These are phyloP conservation scores for Penicillium rolfsii DNA, from an alignment of 2,329 filamentous ascomycete genomes.

Conservation along the genomic window DNA sequence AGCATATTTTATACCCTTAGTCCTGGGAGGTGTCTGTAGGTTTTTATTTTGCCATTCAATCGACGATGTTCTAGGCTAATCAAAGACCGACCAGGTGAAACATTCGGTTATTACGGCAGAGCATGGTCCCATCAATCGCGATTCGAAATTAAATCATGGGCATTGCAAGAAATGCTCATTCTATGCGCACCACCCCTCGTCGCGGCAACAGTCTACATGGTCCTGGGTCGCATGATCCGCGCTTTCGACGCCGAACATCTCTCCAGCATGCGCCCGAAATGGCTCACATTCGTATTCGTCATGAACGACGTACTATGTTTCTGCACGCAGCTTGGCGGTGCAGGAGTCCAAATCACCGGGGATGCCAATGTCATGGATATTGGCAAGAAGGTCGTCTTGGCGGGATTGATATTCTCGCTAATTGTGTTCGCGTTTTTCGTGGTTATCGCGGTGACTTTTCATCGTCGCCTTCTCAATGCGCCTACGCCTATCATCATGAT, in stretches of 20 bases:
- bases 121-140: conserved; percentile 38
- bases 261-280: conserved; percentile 39
- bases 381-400: conserved; percentile 33
- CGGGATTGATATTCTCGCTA: conserved; percentile 35
- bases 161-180: conserved; percentile 44
- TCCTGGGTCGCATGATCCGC: conserved; percentile 45
- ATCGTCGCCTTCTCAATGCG: conserved; percentile 21
- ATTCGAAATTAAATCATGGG: conserved; percentile 35
- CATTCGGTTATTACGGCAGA: conserved; percentile 43
- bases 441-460: conserved; percentile 29
- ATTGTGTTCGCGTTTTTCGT: conserved; percentile 36
- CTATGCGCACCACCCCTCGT: conserved; percentile 48
- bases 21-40: conserved; percentile 44
- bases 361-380: conserved; percentile 26
- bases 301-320: conserved; percentile 42
- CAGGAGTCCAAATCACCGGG: conserved; percentile 33
- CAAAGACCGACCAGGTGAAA: conserved; percentile 32
- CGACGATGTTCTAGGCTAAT: background rate
- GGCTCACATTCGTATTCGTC: conserved; percentile 46
- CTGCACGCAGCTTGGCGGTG: conserved; percentile 39
- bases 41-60: background rate
- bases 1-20: conserved; percentile 43
- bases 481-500: conserved; percentile 24
- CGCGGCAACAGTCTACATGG: conserved; percentile 44
- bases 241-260: conserved; percentile 41